Evolutionary conservation across 2,329 filamentous ascomycete genomes (phyloP).

Genomic region (Paraphoma chrysanthemicola): DNA sequence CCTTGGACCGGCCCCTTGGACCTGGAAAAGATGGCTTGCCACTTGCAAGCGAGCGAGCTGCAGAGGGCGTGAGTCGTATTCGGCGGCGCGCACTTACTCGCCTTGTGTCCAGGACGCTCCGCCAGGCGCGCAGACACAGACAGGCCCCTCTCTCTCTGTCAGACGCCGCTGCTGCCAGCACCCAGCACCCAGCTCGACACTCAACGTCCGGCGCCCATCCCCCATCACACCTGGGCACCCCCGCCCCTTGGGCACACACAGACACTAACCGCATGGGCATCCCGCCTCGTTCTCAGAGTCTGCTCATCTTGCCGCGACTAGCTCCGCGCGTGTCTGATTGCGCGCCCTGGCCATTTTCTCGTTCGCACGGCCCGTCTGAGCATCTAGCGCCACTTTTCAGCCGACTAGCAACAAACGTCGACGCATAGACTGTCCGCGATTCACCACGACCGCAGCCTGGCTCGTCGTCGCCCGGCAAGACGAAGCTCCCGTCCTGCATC

Average conservation of each 20-base stretch:
- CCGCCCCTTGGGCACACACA: neutral
- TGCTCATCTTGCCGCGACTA: slow-evolving; percentile 16
- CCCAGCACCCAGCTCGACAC: neutral
- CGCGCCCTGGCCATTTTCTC: slow-evolving; percentile 27
- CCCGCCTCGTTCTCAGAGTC: neutral
- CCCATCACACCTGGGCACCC: neutral
- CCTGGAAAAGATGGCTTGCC: slow-evolving; percentile 36
- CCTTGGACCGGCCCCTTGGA: slow-evolving; percentile 24
- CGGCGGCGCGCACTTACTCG: slow-evolving; percentile 21
- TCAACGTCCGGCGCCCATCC: neutral
- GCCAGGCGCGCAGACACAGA: neutral
- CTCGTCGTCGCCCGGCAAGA: slow-evolving; percentile 43
- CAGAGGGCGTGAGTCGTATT: slow-evolving; percentile 23
- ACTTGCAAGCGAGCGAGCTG: slow-evolving; percentile 36
- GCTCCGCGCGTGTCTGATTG: slow-evolving; percentile 25
- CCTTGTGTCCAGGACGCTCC: slow-evolving; percentile 19
- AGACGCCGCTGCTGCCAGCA: neutral
- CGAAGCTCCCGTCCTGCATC: slow-evolving; percentile 38
- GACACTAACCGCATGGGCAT: neutral
- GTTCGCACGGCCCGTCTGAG: slow-evolving; percentile 26
- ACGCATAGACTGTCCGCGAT: slow-evolving; percentile 39
- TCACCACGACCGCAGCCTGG: slow-evolving; percentile 34
- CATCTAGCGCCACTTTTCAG: slow-evolving; percentile 31
- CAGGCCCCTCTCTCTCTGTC: neutral
- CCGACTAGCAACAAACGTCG: slow-evolving; percentile 41